phyloP scores from a whole-genome alignment of 306 rosid species.

The Vigna hirtella region DNA sequence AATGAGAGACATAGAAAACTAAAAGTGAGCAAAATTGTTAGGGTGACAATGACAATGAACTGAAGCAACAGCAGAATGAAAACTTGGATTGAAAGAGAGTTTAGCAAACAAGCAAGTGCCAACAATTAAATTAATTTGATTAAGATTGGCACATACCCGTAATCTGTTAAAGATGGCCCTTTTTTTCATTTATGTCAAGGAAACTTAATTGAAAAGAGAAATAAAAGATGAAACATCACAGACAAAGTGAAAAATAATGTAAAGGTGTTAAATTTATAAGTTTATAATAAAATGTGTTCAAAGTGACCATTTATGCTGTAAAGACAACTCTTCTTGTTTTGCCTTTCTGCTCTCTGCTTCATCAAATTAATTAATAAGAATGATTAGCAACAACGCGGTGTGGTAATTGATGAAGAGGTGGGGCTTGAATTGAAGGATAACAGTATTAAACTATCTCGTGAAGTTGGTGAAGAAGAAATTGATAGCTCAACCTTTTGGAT shows the following conservation, averaged over 20 bases:
- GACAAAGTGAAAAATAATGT: neutral
- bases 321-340: neutral
- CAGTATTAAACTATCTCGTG: neutral
- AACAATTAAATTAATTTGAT: conserved; percentile 41
- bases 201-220: neutral
- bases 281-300: neutral
- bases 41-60: conserved; percentile 41
- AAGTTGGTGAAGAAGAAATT: conserved; percentile 34
- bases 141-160: conserved; percentile 22
- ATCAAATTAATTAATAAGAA: neutral
- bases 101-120: conserved; percentile 48
- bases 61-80: conserved; percentile 36
- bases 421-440: neutral
- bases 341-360: neutral
- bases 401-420: conserved; percentile 30
- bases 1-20: conserved; percentile 30
- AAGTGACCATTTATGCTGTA: conserved; percentile 37
- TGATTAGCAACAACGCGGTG: conserved; percentile 21
- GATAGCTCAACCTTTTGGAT: conserved; percentile 17
- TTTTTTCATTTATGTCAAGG: neutral
- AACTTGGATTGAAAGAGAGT: conserved; percentile 79
- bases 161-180: neutral
- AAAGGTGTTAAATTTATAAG: neutral
- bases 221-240: neutral
- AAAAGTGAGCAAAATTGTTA: conserved; percentile 50